These are phyloP conservation scores for Colletotrichum sp. DNA, from an alignment of 2,329 filamentous ascomycete species.

Conservation along the genomic window DNA sequence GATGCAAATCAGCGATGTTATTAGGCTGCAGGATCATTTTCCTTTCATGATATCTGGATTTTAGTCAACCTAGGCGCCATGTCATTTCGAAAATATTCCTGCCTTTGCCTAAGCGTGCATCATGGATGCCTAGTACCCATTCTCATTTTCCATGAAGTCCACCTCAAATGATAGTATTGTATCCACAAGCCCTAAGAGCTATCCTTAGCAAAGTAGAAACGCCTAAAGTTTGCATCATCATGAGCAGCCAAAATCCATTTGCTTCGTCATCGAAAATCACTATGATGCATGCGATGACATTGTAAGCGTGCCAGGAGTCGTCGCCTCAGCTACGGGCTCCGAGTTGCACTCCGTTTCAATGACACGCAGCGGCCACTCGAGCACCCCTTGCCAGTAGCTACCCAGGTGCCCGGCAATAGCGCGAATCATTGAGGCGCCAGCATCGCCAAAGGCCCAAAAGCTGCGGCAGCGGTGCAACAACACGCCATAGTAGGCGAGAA, in stretches of 20 bases:
- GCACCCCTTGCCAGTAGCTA: not conserved
- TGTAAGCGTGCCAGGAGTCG: not conserved
- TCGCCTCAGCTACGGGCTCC: not conserved
- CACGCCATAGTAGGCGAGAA: not conserved
- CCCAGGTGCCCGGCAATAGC: not conserved
- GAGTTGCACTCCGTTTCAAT: not conserved
- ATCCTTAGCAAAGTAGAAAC: not conserved
- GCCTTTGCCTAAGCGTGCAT: not conserved
- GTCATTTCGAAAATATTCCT: not conserved
- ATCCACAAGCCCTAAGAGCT: not conserved
- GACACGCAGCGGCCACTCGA: not conserved
- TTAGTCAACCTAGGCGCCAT: not conserved
- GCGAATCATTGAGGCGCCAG: not conserved
- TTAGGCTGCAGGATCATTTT: not conserved
- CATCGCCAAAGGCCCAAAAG: not conserved
- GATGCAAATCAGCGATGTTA: not conserved
- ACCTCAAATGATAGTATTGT: rapidly evolving
- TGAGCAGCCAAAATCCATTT: not conserved
- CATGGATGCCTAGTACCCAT: not conserved
- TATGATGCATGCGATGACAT: not conserved
- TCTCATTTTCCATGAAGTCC: not conserved
- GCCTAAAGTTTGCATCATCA: not conserved
- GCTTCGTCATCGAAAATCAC: not conserved
- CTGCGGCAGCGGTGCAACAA: not conserved
- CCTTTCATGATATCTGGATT: not conserved